Evolutionary conservation across 495 filamentous ascomycete genomes (phyloP).

Genomic region (Chaetomium cochliodes): DNA sequence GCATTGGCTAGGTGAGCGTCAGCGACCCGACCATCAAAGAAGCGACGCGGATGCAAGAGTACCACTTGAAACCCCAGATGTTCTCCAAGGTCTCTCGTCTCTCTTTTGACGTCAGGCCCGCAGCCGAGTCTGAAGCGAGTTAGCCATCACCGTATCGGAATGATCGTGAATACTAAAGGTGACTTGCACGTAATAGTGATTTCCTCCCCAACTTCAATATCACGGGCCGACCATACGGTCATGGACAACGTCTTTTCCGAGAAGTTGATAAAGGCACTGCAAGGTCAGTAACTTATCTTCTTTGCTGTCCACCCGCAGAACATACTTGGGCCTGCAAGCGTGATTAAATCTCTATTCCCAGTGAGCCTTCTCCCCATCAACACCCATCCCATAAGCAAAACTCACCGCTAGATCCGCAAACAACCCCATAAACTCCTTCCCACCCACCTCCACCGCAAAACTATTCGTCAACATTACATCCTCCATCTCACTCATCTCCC

Average conservation of each 20-base stretch:
- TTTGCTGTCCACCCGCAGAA: background rate
- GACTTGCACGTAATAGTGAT: constrained; percentile 42
- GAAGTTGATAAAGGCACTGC: constrained; percentile 39
- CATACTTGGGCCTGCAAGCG: constrained; percentile 40
- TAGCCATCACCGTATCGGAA: background rate
- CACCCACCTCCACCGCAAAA: constrained; percentile 34
- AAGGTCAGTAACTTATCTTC: constrained; percentile 10
- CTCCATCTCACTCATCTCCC: constrained; percentile 49
- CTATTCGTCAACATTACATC: constrained; percentile 67
- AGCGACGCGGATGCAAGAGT: background rate
- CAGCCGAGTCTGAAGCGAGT: constrained; percentile 30
- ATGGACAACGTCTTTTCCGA: constrained; percentile 36
- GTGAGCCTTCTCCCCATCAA: background rate
- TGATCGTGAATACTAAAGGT: background rate
- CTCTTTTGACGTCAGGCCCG: constrained; percentile 31
- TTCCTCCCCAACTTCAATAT: constrained; percentile 41
- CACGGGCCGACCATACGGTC: constrained; percentile 35
- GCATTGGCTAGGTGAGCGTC: constrained; percentile 26
- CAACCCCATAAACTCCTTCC: constrained; percentile 32
- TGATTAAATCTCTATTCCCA: constrained; percentile 38
- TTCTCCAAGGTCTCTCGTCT: constrained; percentile 31
- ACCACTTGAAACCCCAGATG: constrained; percentile 39
- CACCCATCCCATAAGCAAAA: background rate
- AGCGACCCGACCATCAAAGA: background rate
- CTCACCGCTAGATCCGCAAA: constrained; percentile 38